Conservation (phyloP, 306 rosid species). For the Trifolium repens region DNA sequence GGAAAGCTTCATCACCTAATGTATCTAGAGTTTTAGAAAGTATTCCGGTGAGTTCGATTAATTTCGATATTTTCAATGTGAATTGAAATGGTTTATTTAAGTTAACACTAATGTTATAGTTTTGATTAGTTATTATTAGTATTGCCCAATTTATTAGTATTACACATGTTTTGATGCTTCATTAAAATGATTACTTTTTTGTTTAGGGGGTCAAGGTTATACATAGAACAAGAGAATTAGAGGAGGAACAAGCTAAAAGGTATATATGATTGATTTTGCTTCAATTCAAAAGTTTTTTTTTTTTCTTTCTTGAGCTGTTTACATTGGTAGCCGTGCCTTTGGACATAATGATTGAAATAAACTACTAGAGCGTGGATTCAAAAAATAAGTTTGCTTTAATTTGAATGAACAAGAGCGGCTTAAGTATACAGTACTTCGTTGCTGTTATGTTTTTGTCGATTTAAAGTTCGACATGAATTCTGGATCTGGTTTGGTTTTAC, state of each 20-base stretch:
- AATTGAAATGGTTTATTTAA: neutral
- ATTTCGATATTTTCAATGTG: neutral
- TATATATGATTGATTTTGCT: neutral
- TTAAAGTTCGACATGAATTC: constrained; percentile 6
- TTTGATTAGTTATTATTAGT: neutral
- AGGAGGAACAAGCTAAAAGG: constrained; percentile 96
- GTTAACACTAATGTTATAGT: neutral
- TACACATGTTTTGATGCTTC: constrained; percentile 30
- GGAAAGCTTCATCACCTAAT: constrained; percentile 87
- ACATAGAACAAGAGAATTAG: constrained; percentile 83
- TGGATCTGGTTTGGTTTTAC: constrained; percentile 33
- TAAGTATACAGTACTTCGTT: constrained; percentile 1
- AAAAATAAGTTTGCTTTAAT: neutral
- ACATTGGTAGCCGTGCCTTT: neutral
- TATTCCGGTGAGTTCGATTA: constrained; percentile 75
- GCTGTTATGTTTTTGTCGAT: neutral
- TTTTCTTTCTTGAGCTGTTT: constrained; percentile 4
- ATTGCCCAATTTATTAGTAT: neutral
- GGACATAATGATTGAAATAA: constrained; percentile 1
- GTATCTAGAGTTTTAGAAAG: constrained; percentile 75
- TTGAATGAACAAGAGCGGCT: constrained; percentile 18
- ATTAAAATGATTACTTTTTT: constrained; percentile 11
- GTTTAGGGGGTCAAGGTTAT: constrained; percentile 88
- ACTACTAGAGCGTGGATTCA: neutral
- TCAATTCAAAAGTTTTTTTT: neutral